Evolutionary conservation across 768 basidiomycete species (phyloP), one percentile per base, ranked within the genome.

Genomic region (Agrocybe pediades): DNA sequence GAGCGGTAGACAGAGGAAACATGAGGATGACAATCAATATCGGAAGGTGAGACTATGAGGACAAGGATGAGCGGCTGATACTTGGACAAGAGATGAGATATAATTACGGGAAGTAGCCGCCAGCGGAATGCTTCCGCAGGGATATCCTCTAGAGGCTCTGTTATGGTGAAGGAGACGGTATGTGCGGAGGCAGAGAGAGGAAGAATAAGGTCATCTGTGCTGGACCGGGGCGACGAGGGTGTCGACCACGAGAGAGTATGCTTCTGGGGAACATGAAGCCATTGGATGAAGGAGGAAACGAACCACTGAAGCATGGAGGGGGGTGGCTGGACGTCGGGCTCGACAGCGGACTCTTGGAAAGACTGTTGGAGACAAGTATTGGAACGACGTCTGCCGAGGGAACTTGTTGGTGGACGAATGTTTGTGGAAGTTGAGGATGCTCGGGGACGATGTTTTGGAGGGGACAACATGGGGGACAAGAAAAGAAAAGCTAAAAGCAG

Each of bases 1-100:
- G 72, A 45, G 83, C 84, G 26, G 88, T 83, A n/a, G 91, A 79
- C 25, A 89, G 68, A 19, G 88, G 84, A 25, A 84, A 74, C 52
- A 85, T 78, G 3, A 84, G 65, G 53, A 83, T 63, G 50, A 80
- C 76, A 48, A 78, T 44, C 16, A 77, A 51, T 50, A 78, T 72
- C 52, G 77, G 72, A 16, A 64, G 63, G 59, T 76, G 71, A 29
- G 71, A 55, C 75, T 78, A 57, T n/a, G n/a, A n/a, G n/a, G n/a
- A 54, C 3, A 27, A 45, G 27, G 46, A 45, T 27, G 47, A 49
- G 53, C 26, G 49, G 41, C n/a, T 39, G 50, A 41, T 49, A 33
- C 45, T 30, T 39, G 46, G 49, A 51, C 41, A 25, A 46, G 52
- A 54, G 46, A 47, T 46, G 52, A 30, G 43, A 27, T 44, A 49